Conservation (phyloP, 139 green algal genomes). For the Tetradesmus lagerheimii region DNA sequence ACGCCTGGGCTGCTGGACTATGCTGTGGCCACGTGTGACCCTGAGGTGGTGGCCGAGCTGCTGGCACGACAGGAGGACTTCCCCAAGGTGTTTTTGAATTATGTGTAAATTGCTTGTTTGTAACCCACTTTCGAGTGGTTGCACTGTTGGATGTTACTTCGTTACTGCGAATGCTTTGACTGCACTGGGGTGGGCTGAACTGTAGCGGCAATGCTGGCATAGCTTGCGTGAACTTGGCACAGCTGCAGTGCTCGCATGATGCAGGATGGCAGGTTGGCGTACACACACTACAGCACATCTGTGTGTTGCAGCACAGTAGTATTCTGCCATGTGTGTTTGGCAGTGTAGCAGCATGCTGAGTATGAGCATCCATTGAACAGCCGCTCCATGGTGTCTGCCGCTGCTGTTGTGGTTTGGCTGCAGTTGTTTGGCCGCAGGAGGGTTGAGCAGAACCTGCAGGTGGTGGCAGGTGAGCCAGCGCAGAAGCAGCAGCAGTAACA, state of each 20-base stretch:
- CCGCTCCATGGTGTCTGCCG: background rate
- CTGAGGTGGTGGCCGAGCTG: conserved; percentile 34
- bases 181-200: too few relatives aligned
- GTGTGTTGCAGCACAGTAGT: too few relatives aligned
- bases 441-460: background rate
- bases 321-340: too few relatives aligned
- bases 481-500: too few relatives aligned
- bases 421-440: background rate
- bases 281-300: too few relatives aligned
- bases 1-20: conserved; percentile 7
- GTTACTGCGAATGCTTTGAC: background rate
- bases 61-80: conserved; percentile 8
- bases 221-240: too few relatives aligned
- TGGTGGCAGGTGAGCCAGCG: background rate
- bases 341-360: background rate
- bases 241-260: too few relatives aligned
- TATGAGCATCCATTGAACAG: background rate
- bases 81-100: conserved; percentile 24
- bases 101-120: too few relatives aligned
- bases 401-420: background rate
- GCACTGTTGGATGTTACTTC: background rate
- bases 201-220: too few relatives aligned
- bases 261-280: too few relatives aligned
- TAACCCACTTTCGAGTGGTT: too few relatives aligned
- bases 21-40: conserved; percentile 26